These are phyloP conservation scores for Bertia moriformis DNA, from an alignment of 2,329 filamentous ascomycete species.

Conservation along the genomic window DNA sequence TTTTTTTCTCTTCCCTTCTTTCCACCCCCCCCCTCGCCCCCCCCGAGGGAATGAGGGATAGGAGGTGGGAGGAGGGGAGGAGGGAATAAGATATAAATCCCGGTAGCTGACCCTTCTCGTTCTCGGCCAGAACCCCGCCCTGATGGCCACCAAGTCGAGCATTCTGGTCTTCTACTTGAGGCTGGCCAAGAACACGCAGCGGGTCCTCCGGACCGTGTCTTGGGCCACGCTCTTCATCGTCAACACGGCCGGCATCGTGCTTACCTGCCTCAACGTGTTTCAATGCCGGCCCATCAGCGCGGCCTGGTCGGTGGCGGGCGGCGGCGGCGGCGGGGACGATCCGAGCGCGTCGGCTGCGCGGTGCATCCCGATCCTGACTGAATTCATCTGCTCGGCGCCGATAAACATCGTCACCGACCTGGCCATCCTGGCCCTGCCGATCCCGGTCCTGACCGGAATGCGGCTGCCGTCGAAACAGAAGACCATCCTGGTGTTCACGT, in stretches of 20 bases:
- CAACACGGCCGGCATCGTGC: constrained; percentile 60
- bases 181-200: constrained; percentile 63
- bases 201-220: constrained; percentile 67
- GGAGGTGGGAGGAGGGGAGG: too few species aligned
- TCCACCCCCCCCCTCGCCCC: too few species aligned
- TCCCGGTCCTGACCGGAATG: constrained; percentile 79
- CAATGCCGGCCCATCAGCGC: constrained; percentile 67
- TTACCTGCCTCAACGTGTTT: constrained; percentile 77
- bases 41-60: neutral
- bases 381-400: constrained; percentile 63
- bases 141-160: constrained; percentile 88
- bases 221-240: constrained; percentile 65
- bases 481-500: constrained; percentile 72
- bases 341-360: constrained; percentile 13
- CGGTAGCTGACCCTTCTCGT: constrained; percentile 3
- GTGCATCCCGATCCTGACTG: constrained; percentile 44
- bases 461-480: constrained; percentile 74
- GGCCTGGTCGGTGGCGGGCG: constrained; percentile 33
- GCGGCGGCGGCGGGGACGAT: constrained; percentile 30
- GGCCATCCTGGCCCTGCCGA: constrained; percentile 72
- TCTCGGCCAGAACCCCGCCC: constrained; percentile 59
- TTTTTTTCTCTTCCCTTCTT: too few species aligned
- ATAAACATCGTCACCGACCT: constrained; percentile 87
- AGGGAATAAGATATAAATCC: neutral
- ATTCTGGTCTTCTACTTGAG: constrained; percentile 81